These are phyloP conservation scores for Komagataella ulmi DNA, from an alignment of 805 yeast genomes.

Conservation along the genomic window DNA sequence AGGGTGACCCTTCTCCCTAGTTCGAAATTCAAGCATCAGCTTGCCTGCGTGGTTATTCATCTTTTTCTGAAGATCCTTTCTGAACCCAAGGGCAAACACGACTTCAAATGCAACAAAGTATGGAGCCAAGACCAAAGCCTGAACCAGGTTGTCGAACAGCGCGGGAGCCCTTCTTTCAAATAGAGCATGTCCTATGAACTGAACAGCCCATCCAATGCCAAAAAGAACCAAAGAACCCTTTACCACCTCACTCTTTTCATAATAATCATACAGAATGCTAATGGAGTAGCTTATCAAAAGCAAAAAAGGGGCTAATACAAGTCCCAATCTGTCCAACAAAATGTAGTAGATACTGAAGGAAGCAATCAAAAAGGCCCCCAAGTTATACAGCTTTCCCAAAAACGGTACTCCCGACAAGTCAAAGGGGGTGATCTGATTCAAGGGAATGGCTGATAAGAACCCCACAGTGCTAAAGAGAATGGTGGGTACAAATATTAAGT, in stretches of 20 bases:
- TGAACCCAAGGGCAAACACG: constrained; percentile 53
- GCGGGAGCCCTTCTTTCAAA: constrained; percentile 85
- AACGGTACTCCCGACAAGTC: neutral
- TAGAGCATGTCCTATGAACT: constrained; percentile 78
- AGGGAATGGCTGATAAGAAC: constrained; percentile 16
- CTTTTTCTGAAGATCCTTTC: constrained; percentile 31
- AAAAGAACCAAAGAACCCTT: constrained; percentile 27
- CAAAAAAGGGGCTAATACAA: constrained; percentile 27
- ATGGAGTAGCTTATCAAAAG: constrained; percentile 11
- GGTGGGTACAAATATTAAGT: constrained; percentile 66
- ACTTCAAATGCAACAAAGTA: constrained; percentile 75
- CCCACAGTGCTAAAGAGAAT: constrained; percentile 47
- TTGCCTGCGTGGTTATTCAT: constrained; percentile 35
- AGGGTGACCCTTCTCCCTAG: neutral
- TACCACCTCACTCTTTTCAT: constrained; percentile 11
- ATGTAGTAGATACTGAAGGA: constrained; percentile 47
- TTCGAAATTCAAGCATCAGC: constrained; percentile 20
- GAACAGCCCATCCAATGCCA: constrained; percentile 59
- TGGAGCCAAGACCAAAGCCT: constrained; percentile 85
- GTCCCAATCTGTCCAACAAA: constrained; percentile 37
- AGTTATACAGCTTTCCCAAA: constrained; percentile 18
- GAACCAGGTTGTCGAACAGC: constrained; percentile 64
- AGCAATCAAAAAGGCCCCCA: constrained; percentile 31
- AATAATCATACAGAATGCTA: constrained; percentile 6
- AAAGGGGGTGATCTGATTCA: neutral